Base-by-base conservation (phyloP, 2,329 filamentous ascomycete species). In the Aspergillus ruber region DNA sequence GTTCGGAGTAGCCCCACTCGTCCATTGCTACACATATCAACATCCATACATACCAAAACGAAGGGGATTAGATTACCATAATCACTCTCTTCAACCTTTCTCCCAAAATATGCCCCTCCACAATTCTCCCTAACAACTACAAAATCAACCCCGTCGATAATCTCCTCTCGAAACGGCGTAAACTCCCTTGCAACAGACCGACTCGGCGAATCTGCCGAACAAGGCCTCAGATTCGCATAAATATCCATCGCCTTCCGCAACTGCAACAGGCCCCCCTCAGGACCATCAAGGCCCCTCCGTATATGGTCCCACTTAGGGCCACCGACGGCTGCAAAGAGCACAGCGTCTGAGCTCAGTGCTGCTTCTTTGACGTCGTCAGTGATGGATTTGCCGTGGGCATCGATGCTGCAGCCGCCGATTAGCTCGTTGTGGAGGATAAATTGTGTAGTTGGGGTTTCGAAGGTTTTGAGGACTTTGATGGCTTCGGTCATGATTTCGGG, bases 151-250 rank as follows among this genome's bases (percentile, higher is more conserved):
- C 88, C 90, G 51, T 83, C 79, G 73, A 87, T 90, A 45, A 95
- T 79, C 10, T 84, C 79, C 44, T 85, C 81, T 71, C 93, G 91
- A 57, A 95, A 82, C 0, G 90, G 89, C 15, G 88, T 94, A 62
- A 77, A 80, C 45, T 90, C 83, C 62, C 91, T 82, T 39, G 94
- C 82, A 32, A 83, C 79, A 43, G 89, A 84, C 3, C 51, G 49
- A 48, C 65, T 88, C 83, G 51, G 88, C 82, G 74, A 95, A 89
- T 77, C 84, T 85, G 78, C 88, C 5, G 62, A 61, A 46, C 66
- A 95, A 6, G 90, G 90, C 6, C 90, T 82, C 50, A 96, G 79
- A 77, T 96, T 95, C 51, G 89, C 90, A 72, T 90, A 95, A 46
- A 90, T 87, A 62, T 82, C 78, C 76, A 95, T 85, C 69, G 91